These are phyloP conservation scores for Botryotinia convoluta DNA, from an alignment of 2,329 filamentous ascomycete species.

Conservation along the genomic window DNA sequence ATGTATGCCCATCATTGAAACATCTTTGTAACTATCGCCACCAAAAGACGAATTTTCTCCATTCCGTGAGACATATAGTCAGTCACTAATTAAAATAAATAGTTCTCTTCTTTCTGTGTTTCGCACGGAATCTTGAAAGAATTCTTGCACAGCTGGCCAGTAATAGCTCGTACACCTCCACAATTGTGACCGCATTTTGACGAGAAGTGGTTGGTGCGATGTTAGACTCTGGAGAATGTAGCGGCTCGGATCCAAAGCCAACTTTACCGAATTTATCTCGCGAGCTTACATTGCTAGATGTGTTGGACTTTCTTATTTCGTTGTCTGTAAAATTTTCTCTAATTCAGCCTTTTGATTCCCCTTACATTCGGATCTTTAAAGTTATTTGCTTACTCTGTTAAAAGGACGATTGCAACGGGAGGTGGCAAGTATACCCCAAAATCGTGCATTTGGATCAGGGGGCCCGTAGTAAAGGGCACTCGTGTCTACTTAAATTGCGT, in stretches of 20 bases:
- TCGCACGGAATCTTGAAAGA: background rate
- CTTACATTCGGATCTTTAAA: background rate
- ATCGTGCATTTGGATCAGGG: background rate
- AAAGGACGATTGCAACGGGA: background rate
- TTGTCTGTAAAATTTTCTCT: background rate
- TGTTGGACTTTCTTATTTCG: no score
- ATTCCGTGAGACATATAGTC: background rate
- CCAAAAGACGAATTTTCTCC: rapidly evolving
- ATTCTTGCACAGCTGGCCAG: no score
- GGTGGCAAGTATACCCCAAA: background rate
- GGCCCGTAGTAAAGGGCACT: background rate
- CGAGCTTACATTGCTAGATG: background rate
- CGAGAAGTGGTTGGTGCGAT: background rate
- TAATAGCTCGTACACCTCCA: background rate
- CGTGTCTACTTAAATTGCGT: background rate
- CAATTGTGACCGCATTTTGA: background rate
- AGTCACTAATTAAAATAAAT: background rate
- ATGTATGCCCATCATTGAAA: background rate
- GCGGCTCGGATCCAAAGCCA: background rate
- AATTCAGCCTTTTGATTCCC: background rate
- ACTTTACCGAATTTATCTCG: background rate
- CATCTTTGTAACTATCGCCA: rapidly evolving
- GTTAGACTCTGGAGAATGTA: background rate
- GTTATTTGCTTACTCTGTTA: background rate
- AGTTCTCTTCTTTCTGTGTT: background rate